These are phyloP conservation scores for Tolypocladium endophyticum DNA, from an alignment of 2,329 filamentous ascomycete genomes.

Conservation along the genomic window DNA sequence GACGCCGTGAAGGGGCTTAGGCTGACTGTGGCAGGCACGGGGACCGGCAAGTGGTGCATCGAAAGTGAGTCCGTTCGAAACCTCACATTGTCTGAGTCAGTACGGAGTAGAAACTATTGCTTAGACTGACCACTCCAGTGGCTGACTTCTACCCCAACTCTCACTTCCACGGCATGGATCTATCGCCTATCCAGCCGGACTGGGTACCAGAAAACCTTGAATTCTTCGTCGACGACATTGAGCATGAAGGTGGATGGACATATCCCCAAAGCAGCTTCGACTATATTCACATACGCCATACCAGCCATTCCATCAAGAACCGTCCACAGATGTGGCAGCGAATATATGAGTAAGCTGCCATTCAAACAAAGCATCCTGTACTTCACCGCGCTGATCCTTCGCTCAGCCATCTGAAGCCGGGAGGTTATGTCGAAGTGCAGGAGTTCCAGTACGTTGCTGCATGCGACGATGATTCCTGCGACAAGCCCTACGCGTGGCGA, in stretches of 20 bases:
- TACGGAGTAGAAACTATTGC: neutral
- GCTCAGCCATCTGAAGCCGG: constrained; percentile 37
- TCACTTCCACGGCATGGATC: constrained; percentile 35
- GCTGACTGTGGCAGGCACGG: constrained; percentile 27
- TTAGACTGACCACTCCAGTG: constrained; percentile 20
- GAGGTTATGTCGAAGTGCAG: constrained; percentile 39
- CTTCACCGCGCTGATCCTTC: neutral
- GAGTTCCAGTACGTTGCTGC: constrained; percentile 30
- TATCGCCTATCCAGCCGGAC: constrained; percentile 41
- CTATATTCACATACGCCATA: constrained; percentile 38
- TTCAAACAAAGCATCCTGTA: neutral
- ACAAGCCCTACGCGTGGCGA: constrained; percentile 33
- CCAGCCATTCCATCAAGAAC: constrained; percentile 33
- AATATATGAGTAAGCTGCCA: constrained; percentile 26
- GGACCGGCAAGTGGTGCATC: constrained; percentile 40
- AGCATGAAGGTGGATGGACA: constrained; percentile 38
- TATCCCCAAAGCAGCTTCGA: constrained; percentile 34
- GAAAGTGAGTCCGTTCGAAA: constrained; percentile 27
- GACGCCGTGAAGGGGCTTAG: too few relatives aligned
- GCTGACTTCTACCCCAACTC: constrained; percentile 34
- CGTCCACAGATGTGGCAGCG: constrained; percentile 28
- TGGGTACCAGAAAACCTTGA: constrained; percentile 40
- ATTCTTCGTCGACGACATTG: constrained; percentile 42
- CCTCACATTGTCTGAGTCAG: neutral
- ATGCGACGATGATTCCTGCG: constrained; percentile 34